phyloP scores from a whole-genome alignment of 225 moss, liverwort and hornwort species.

The Marchantia paleacea region DNA sequence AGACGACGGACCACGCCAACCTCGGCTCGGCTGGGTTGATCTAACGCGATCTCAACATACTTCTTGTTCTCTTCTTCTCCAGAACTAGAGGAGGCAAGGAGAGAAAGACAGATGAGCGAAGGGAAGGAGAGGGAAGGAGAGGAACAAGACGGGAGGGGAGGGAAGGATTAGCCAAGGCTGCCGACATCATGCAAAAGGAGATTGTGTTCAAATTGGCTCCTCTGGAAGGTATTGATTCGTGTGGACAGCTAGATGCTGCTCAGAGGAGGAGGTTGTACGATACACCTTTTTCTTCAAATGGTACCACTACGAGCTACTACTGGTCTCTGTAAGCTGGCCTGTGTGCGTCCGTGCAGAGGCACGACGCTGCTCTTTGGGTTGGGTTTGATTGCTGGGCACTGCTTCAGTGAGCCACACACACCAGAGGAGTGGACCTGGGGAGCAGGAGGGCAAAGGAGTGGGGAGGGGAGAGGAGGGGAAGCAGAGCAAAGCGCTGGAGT shows the following conservation, averaged over 20 bases:
- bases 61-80: neutral
- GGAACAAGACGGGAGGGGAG: neutral
- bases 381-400: neutral
- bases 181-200: neutral
- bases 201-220: constrained; percentile 2
- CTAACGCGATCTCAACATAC: neutral
- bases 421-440: too few relatives aligned
- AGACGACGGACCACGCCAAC: neutral
- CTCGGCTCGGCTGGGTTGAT: neutral
- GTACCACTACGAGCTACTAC: neutral
- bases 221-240: neutral
- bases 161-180: neutral
- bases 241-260: constrained; percentile 8
- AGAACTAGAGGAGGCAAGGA: neutral
- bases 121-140: neutral
- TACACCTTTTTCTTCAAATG: constrained; percentile 8
- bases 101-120: neutral
- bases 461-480: neutral
- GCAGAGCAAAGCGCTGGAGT: neutral
- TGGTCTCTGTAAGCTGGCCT: constrained; percentile 1
- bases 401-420: neutral
- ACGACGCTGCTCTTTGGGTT: constrained; percentile 6
- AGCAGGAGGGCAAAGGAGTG: too few relatives aligned
- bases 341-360: neutral
- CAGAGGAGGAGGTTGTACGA: constrained; percentile 7